These are phyloP conservation scores for Stagonosporopsis cucurbitacearum DNA, from an alignment of 2,329 filamentous ascomycete species.

Conservation along the genomic window DNA sequence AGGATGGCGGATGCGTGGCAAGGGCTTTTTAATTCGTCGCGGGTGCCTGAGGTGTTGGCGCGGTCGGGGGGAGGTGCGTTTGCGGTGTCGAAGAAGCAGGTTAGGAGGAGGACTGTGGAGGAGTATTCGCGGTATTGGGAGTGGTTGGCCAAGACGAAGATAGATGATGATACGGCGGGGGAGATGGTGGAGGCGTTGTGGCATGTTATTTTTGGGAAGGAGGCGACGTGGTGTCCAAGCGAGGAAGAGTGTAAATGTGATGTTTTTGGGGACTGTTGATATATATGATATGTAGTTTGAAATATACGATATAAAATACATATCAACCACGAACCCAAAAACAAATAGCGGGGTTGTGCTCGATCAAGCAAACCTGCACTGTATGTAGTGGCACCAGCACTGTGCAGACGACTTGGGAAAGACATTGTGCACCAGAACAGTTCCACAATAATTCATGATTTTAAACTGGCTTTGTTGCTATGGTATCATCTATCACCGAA, in stretches of 20 bases:
- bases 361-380: background rate
- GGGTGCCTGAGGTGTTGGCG: slow-evolving; percentile 52
- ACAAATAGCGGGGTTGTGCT: background rate
- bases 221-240: slow-evolving; percentile 33
- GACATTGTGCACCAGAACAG: background rate
- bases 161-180: slow-evolving; percentile 36
- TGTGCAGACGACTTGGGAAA: background rate
- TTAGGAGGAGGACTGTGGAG: slow-evolving; percentile 32
- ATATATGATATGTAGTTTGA: no score
- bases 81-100: slow-evolving; percentile 39
- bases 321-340: background rate
- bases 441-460: background rate
- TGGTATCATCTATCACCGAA: slow-evolving; percentile 17
- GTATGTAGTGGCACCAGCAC: no score
- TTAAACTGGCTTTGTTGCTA: slow-evolving; percentile 10
- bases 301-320: background rate
- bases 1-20: slow-evolving; percentile 48
- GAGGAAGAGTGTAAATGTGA: slow-evolving; percentile 32
- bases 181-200: slow-evolving; percentile 36
- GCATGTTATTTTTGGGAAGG: slow-evolving; percentile 36
- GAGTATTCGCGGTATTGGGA: slow-evolving; percentile 39
- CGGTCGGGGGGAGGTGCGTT: slow-evolving; percentile 53
- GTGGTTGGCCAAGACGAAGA: slow-evolving; percentile 35
- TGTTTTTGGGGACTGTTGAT: slow-evolving; percentile 29
- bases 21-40: slow-evolving; percentile 50